Percentiles rank a stretch among this genome's conserved stretches.
Conservation (phyloP, 768 basidiomycete genomes). For the Podaxis sp. region DNA sequence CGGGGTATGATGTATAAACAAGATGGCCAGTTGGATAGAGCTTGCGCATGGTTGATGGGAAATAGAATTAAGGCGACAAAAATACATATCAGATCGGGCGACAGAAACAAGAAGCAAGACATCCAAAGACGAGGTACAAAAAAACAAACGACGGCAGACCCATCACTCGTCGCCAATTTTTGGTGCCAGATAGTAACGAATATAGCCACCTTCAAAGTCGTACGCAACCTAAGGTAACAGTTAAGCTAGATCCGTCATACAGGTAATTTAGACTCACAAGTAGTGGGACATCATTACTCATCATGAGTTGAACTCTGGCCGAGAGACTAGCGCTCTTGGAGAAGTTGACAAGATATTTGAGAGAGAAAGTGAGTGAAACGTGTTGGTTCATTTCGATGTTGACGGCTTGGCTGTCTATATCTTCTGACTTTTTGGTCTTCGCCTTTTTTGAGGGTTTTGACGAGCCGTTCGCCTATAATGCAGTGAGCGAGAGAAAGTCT, state of each 20-base stretch:
- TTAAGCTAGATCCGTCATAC: not conserved
- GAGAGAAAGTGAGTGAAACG: constrained; percentile 90
- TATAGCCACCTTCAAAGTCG: constrained; percentile 18
- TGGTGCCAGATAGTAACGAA: constrained; percentile 21
- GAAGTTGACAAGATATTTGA: constrained; percentile 98
- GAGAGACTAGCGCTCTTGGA: constrained; percentile 83
- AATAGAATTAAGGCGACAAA: no score
- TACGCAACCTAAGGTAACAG: constrained; percentile 17
- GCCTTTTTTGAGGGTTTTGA: constrained; percentile 46
- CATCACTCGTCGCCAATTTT: constrained; percentile 19
- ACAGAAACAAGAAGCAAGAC: not conserved
- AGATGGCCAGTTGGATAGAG: no score
- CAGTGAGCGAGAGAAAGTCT: constrained; percentile 6
- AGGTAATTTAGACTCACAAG: constrained; percentile 49
- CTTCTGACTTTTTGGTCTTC: constrained; percentile 56
- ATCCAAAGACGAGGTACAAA: not conserved
- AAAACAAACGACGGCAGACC: not conserved
- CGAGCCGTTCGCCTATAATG: constrained; percentile 32
- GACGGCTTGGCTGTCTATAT: constrained; percentile 55
- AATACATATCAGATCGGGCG: no score
- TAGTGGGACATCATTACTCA: constrained; percentile 91
- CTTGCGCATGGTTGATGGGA: no score
- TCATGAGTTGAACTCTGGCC: constrained; percentile 74
- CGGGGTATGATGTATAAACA: no score
- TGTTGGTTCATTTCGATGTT: constrained; percentile 86